Conservation (phyloP, 2,329 filamentous ascomycete species). For the Aspergillus sergii region DNA sequence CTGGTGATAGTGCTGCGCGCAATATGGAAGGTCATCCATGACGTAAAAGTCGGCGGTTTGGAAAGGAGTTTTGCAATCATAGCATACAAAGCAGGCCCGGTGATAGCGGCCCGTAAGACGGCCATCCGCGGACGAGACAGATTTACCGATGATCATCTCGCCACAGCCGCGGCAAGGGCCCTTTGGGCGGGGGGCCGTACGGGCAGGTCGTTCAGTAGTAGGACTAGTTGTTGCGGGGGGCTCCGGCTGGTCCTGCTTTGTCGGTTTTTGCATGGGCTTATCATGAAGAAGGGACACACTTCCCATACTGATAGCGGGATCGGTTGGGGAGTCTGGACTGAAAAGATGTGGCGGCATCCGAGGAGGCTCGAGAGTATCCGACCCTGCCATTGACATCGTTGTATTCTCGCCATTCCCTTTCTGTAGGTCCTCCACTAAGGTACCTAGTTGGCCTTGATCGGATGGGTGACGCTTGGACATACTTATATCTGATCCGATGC, state of each 20-base stretch:
- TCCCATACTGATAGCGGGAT: constrained; percentile 48
- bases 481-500: constrained; percentile 51
- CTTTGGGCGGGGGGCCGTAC: constrained; percentile 55
- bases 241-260: neutral
- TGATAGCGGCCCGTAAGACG: constrained; percentile 91
- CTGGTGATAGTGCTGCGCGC: constrained; percentile 88
- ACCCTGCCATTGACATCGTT: constrained; percentile 40
- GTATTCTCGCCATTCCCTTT: constrained; percentile 24
- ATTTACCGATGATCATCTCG: constrained; percentile 80
- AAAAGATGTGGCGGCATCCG: constrained; percentile 34
- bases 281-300: constrained; percentile 39
- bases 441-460: constrained; percentile 50
- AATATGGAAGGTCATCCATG: constrained; percentile 82
- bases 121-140: constrained; percentile 89
- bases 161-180: constrained; percentile 84
- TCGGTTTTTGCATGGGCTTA: constrained; percentile 9
- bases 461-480: constrained; percentile 33
- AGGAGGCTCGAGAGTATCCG: constrained; percentile 30
- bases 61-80: constrained; percentile 79
- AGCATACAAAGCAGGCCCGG: constrained; percentile 91
- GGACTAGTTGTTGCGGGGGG: neutral
- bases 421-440: constrained; percentile 60
- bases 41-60: constrained; percentile 91
- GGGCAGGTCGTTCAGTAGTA: constrained; percentile 30
- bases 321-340: constrained; percentile 52